phyloP scores from a whole-genome alignment of 306 rosid genomes.

The Prunus armeniaca region DNA sequence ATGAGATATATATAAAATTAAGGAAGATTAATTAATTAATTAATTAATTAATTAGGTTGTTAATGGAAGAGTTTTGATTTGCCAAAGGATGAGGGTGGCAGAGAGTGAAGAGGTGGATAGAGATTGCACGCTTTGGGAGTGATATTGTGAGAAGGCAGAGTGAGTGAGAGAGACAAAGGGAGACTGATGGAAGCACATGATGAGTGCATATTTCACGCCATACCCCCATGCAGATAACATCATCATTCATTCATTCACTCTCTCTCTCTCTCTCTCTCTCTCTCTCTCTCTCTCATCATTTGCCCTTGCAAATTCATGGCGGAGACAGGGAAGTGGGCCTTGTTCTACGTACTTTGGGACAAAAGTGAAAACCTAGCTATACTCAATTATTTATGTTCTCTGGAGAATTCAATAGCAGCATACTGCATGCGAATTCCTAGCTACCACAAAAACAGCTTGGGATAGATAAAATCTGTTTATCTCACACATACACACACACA shows the following conservation, averaged over 20 bases:
- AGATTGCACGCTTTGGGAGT: constrained; percentile 29
- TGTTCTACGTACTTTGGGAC: constrained; percentile 2
- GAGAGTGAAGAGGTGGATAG: constrained; percentile 6
- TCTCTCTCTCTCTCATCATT: neutral
- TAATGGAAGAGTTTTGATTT: neutral
- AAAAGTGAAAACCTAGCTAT: constrained; percentile 3
- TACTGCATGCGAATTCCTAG: constrained; percentile 1
- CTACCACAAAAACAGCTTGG: constrained; percentile 4
- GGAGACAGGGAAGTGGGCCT: constrained; percentile 10
- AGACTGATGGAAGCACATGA: constrained; percentile 21
- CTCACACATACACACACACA: neutral
- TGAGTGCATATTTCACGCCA: constrained; percentile 69
- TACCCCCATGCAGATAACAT: constrained; percentile 57
- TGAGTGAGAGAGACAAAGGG: neutral
- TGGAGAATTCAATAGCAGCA: neutral
- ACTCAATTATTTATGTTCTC: neutral
- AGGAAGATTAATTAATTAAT: neutral
- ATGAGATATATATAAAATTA: neutral
- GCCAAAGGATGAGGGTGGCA: constrained; percentile 13
- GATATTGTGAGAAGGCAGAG: constrained; percentile 4
- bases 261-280: no score
- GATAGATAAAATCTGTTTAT: neutral
- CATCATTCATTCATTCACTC: constrained; percentile 39
- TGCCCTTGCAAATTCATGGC: constrained; percentile 7
- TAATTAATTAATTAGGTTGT: neutral